Evolutionary conservation across 1,139 yeast species (phyloP).

Genomic region (Sugiyamaella pinicola): DNA sequence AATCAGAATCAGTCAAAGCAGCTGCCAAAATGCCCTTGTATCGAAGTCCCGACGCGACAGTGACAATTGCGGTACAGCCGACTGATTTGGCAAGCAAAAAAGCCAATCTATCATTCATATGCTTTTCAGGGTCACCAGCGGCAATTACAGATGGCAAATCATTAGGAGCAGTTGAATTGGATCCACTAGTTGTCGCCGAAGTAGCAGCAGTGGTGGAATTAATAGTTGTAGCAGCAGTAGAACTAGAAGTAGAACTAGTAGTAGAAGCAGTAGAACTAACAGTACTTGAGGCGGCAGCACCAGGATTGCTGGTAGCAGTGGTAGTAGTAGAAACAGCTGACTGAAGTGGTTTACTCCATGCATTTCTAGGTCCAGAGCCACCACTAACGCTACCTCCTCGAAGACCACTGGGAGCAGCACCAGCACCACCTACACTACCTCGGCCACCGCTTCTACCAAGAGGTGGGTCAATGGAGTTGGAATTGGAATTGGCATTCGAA

Average conservation of each 20-base stretch:
- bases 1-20: slow-evolving; percentile 46
- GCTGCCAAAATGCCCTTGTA: slow-evolving; percentile 61
- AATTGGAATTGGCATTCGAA: too few species aligned
- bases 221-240: not conserved
- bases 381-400: not conserved
- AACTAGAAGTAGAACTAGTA: not conserved
- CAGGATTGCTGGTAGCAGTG: not conserved
- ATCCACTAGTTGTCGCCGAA: not conserved
- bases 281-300: not conserved
- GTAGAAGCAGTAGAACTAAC: not conserved
- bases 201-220: not conserved
- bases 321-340: slow-evolving; percentile 6
- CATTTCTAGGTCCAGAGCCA: slow-evolving; percentile 19
- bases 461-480: slow-evolving; percentile 14
- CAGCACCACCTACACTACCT: slow-evolving; percentile 3
- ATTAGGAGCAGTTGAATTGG: not conserved
- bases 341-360: slow-evolving; percentile 23
- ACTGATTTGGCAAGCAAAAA: slow-evolving; percentile 56
- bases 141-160: slow-evolving; percentile 1
- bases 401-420: not conserved
- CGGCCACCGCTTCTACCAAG: slow-evolving; percentile 12
- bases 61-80: slow-evolving; percentile 59
- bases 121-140: slow-evolving; percentile 28
- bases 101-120: slow-evolving; percentile 53
- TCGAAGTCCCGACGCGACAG: slow-evolving; percentile 63